Evolutionary conservation across 352 stramenopile species (phyloP), one percentile per base, ranked within the genome.

Genomic region (Phytophthora pisi): DNA sequence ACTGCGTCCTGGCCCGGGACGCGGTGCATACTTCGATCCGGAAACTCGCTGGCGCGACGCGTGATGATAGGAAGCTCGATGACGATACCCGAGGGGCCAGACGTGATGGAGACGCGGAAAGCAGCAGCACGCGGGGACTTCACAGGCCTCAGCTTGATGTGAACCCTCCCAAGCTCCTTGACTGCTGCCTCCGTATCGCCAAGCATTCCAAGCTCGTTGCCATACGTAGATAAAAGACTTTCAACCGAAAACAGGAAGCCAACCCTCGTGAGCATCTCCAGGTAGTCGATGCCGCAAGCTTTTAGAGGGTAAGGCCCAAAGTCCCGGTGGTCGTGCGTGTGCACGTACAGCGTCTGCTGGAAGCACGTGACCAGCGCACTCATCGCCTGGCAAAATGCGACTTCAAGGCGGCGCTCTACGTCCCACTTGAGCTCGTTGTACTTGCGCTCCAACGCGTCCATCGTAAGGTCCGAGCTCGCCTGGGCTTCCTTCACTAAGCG

Each of bases 191-290:
- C 86, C 54, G 91, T 95, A 66, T 96, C 88, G 3, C 86, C 88
- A 7, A 96, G 70, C 86, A 96, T 96, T 4, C 88, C 88, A 13
- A 88, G 71, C 56, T 96, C 88, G 34, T 93, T 92, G 30, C 86
- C 87, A 61, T 94, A 93, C 13, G 88, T 96, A 1, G 86, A 95
- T n/a, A 96, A 51, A 18, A 96, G 64, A 43, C 84, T 93, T 65
- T 96, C 88, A 9, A 95, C 85, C 2, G 82, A 93, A 50, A 96
- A 93, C 3, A 96, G 68, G 46, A 95, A 96, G 1, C 88, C 88
- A 38, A 92, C 63, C 52, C 70, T 71, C 10, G 74, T 86, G 16
- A 85, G 70, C 78, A 90, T 86, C 69, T 92, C 86, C 43, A 94
- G 51, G 34, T 94, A 94, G 50, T 82, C 72, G n/a, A 93, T 62